Evolutionary conservation across 2,329 filamentous ascomycete genomes (phyloP).

Genomic region (Monilinia laxa): DNA sequence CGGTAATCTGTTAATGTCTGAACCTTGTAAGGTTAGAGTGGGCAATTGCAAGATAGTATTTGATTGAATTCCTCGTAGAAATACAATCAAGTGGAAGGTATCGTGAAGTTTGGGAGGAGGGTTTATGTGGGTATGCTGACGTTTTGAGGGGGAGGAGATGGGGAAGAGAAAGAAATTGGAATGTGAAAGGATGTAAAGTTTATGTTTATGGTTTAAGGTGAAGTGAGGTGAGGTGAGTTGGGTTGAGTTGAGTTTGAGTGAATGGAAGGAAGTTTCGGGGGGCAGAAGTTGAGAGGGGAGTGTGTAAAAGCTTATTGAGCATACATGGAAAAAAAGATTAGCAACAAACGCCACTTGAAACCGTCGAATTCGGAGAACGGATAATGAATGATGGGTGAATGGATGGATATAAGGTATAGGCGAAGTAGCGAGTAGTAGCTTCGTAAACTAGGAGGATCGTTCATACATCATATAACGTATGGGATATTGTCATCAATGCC

Average conservation of each 20-base stretch:
- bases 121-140: background rate
- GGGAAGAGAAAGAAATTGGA: conserved; percentile 1
- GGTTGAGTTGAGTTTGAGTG: conserved; percentile 2
- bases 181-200: conserved; percentile 1
- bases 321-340: background rate
- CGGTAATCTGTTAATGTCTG: conserved; percentile 4
- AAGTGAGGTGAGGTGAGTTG: no score
- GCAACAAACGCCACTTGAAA: conserved; percentile 23
- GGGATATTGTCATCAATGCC: no score
- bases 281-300: background rate
- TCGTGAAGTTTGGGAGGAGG: background rate
- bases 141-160: background rate
- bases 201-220: background rate
- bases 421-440: background rate
- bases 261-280: conserved; percentile 15
- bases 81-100: background rate
- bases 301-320: conserved; percentile 22
- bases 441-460: background rate
- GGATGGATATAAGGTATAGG: background rate
- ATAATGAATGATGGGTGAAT: background rate
- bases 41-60: conserved; percentile 4
- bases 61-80: background rate
- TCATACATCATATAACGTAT: background rate
- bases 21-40: conserved; percentile 16
- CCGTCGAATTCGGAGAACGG: conserved; percentile 11